Evolutionary conservation across 2,329 filamentous ascomycete species (phyloP), one percentile per base, ranked within the genome.

Genomic region (Pseudogymnoascus sp.): DNA sequence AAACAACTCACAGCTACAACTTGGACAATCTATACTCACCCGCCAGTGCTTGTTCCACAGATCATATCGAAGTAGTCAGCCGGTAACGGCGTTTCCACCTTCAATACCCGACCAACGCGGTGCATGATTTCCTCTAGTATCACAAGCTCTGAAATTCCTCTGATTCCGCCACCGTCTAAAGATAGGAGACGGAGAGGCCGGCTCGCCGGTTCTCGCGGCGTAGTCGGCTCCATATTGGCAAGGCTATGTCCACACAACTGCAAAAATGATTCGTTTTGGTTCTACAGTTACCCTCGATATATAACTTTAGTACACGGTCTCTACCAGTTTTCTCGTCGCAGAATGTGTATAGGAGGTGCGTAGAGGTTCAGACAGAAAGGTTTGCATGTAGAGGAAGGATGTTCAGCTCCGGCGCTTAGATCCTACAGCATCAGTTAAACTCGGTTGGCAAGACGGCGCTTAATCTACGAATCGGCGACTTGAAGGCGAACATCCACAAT

Each of bases 101-200:
- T 60, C 19, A 26, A n/a, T 17, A 28, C 47, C 11, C 40, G 53
- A 21, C 63, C 28, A 11, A 69, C 31, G 15, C 60, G 36, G 9
- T 67, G 28, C 68, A 71, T 68, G 17, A 71, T 68, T 10, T 65
- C 44, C 4, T 68, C 31, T 2, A 71, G 62, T 17, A 71, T 70
- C 10, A 68, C 15, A 4, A 71, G 63, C 17, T 66, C 66, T 0
- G 70, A 71, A 13, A 71, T 36, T 0, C 70, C 70, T 2, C 69
- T 60, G 38, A 71, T 67, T 8, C 70, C 70, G 3, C 69, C 70
- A 8, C 70, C 69, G 63, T 69, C 66, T 68, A 78, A 74, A 65
- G 59, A 42, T 7, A 61, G 59, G 7, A 57, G 26, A 4, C 50
- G 6, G 0, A 57, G 3, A 19, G 50, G 50, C n/a, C 50, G n/a